These are phyloP conservation scores for Casaregolazyma lundiana DNA, from an alignment of 1,139 yeast genomes.

Conservation along the genomic window DNA sequence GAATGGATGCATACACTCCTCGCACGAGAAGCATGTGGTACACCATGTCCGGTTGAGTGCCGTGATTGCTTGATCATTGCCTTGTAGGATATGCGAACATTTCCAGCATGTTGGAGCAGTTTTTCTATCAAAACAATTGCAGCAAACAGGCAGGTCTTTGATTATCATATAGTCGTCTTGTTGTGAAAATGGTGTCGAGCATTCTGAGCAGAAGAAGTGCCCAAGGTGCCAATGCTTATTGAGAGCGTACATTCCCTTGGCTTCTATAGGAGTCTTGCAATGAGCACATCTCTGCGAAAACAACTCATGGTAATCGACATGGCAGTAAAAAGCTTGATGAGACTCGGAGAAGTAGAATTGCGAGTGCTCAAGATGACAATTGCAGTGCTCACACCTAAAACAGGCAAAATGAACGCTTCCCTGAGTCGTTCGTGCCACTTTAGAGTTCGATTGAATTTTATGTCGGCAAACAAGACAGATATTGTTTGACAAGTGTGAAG, in stretches of 20 bases:
- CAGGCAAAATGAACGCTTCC: slow-evolving; percentile 30
- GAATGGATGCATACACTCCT: slow-evolving; percentile 29
- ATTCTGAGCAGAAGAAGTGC: slow-evolving; percentile 35
- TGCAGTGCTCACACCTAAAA: slow-evolving; percentile 31
- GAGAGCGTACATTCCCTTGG: slow-evolving; percentile 30
- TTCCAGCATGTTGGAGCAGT: slow-evolving; percentile 34
- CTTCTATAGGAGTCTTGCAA: slow-evolving; percentile 33
- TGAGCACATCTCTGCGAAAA: slow-evolving; percentile 32
- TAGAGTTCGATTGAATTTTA: slow-evolving; percentile 21
- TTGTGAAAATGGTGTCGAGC: slow-evolving; percentile 27
- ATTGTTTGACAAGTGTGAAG: slow-evolving; percentile 4
- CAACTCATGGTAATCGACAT: slow-evolving; percentile 33
- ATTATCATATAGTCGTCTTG: slow-evolving; percentile 26
- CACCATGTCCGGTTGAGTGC: slow-evolving; percentile 35
- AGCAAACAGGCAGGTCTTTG: slow-evolving; percentile 29
- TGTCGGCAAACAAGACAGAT: slow-evolving; percentile 21
- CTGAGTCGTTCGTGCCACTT: slow-evolving; percentile 26
- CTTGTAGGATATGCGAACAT: slow-evolving; percentile 25
- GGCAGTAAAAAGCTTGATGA: slow-evolving; percentile 29
- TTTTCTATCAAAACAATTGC: slow-evolving; percentile 26
- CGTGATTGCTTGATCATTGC: slow-evolving; percentile 28
- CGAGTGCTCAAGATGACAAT: slow-evolving; percentile 29
- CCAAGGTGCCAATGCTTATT: slow-evolving; percentile 32
- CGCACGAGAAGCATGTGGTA: slow-evolving; percentile 31
- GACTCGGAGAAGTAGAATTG: slow-evolving; percentile 28